Evolutionary conservation across 2,329 filamentous ascomycete species (phyloP).

Genomic region (Cryphonectria parasitica): DNA sequence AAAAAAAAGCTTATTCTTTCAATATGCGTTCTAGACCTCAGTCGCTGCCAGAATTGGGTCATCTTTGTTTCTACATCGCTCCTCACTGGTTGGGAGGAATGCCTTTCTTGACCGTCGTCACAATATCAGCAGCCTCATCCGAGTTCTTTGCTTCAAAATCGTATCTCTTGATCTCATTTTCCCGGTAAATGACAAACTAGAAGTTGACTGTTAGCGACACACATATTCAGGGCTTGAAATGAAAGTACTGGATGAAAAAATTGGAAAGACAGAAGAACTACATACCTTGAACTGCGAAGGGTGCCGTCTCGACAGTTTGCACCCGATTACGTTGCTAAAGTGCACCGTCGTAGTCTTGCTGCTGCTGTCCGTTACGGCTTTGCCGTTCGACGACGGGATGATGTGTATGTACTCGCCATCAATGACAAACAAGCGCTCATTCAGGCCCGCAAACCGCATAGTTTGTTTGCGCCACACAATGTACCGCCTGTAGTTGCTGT

Average conservation of each 20-base stretch:
- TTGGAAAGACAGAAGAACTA: too few species aligned
- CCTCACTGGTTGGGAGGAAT: constrained; percentile 67
- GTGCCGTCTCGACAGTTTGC: constrained; percentile 79
- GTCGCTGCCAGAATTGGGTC: not conserved
- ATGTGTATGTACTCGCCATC: constrained; percentile 89
- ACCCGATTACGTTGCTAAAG: constrained; percentile 80
- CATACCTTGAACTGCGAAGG: constrained; percentile 79
- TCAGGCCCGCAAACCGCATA: constrained; percentile 77
- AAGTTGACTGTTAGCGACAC: constrained; percentile 17
- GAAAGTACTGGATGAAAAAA: too few species aligned
- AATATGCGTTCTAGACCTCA: not conserved
- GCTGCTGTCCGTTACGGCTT: constrained; percentile 64
- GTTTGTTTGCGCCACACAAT: constrained; percentile 81
- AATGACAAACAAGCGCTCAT: constrained; percentile 76
- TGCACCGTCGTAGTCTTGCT: constrained; percentile 81
- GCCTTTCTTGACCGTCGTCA: constrained; percentile 76
- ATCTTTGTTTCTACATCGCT: not conserved
- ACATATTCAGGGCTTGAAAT: not conserved
- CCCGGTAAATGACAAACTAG: constrained; percentile 72
- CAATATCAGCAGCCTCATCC: constrained; percentile 78
- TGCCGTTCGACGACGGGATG: constrained; percentile 71
- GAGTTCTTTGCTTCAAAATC: constrained; percentile 79
- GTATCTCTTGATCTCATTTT: constrained; percentile 78
- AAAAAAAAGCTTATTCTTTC: not conserved
- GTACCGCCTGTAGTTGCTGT: constrained; percentile 72